Evolutionary conservation across 768 basidiomycete genomes (phyloP), one percentile per base, ranked within the genome.

Genomic region (Auricularia heimuer): DNA sequence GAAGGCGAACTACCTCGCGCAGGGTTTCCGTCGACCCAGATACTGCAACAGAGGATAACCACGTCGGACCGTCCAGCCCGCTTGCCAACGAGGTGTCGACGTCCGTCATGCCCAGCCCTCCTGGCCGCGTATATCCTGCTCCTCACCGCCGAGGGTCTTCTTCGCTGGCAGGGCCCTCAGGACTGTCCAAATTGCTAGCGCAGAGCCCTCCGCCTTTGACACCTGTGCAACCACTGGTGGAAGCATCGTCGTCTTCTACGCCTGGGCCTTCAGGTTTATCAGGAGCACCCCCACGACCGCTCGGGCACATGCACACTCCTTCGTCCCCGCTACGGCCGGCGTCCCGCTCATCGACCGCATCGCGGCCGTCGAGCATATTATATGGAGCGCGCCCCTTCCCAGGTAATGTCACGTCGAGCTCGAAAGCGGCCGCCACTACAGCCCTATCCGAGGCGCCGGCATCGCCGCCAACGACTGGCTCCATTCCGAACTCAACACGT

Each of bases 311-410:
- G 74, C 60, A 69, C 76, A 72, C 33, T 71, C 72, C 75, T 45
- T 76, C 81, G 11, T 85, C 87, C 0, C 88, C 89, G 0, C 73
- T 88, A 60, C 84, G 90, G 7, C 87, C 90, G 42, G 86, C 81
- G 4, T 91, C 90, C 4, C 82, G 89, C 51, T 84, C 87, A 4
- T 90, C 89, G 2, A 81, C 87, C 18, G 72, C 85, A 24, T 90
- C 89, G 2, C 80, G 83, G 4, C 82, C 87, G 1, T 92, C 90
- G 8, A 81, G 78, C 64, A 86, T 90, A 71, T 90, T 89, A 8
- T 54, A 45, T 18, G 60, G 61, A 6, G 77, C 81, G 0, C 82
- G 79, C 36, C 78, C 80, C 1, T 75, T 90, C 63, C 65, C 61
- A 10, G 86, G 83, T 60, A 78, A 74, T 51, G 77, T 79, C 2